Percentiles rank a stretch among this genome's conserved stretches.
Conservation (phyloP, 208 protist genomes). For the Leptomonas pyrrhocoris region DNA sequence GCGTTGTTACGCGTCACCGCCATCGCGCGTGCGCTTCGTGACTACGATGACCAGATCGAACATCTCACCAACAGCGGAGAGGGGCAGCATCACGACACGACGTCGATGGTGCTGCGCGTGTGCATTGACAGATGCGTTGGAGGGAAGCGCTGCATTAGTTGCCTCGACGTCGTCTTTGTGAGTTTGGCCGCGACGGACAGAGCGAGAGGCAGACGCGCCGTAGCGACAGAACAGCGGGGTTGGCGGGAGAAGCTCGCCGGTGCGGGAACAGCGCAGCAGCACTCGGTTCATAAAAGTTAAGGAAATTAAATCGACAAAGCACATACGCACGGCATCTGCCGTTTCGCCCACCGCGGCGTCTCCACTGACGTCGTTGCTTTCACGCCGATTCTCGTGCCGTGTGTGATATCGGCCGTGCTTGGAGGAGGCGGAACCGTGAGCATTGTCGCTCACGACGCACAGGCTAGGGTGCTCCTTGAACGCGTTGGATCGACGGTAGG, state of each 20-base stretch:
- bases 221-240: constrained; percentile 24
- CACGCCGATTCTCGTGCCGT: not conserved
- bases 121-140: not conserved
- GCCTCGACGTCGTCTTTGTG: too few species aligned
- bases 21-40: constrained; percentile 17
- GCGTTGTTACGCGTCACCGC: not conserved
- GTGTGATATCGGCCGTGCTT: not conserved
- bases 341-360: not conserved
- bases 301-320: constrained; percentile 24
- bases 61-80: constrained; percentile 8
- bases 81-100: constrained; percentile 24
- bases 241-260: constrained; percentile 14
- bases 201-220: not conserved
- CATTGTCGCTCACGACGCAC: constrained; percentile 23
- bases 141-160: not conserved
- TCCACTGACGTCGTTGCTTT: not conserved
- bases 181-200: too few species aligned
- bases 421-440: too few species aligned
- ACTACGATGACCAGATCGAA: constrained; percentile 21
- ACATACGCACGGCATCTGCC: not conserved
- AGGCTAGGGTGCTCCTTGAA: constrained; percentile 23
- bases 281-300: constrained; percentile 4
- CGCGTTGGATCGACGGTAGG: constrained; percentile 24
- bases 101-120: constrained; percentile 28
- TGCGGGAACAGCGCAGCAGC: constrained; percentile 17